Percentiles rank a stretch among this genome's conserved stretches.
Evolutionary conservation across 1,284 basidiomycete genomes (phyloP).

Genomic region (Ceratobasidium sp.): DNA sequence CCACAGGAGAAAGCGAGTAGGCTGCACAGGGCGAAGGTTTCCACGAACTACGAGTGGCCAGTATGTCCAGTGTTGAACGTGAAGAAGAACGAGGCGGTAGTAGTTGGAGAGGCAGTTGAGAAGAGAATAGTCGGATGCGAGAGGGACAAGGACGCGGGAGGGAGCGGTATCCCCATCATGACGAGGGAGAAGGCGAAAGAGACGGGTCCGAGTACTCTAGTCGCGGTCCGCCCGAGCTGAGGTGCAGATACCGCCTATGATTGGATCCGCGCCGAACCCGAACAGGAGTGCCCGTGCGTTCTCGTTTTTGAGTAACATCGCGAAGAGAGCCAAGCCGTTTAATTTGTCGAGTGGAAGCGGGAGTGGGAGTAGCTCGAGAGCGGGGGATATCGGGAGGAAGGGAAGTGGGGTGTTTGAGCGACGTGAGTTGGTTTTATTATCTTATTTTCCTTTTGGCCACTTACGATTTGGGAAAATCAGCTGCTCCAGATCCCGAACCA

Average conservation of each 20-base stretch:
- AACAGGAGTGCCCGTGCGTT: slow-evolving; percentile 10
- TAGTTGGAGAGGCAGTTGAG: neutral
- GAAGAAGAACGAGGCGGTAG: slow-evolving; percentile 17
- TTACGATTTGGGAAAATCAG: neutral
- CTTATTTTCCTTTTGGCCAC: neutral
- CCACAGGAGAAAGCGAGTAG: slow-evolving; percentile 13
- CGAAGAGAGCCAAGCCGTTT: slow-evolving; percentile 15
- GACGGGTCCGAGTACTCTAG: slow-evolving; percentile 10
- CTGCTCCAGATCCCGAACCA: slow-evolving; percentile 11
- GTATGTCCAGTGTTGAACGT: slow-evolving; percentile 28
- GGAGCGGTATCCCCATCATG: neutral
- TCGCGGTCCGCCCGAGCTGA: neutral
- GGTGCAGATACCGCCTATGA: neutral
- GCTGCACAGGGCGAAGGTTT: slow-evolving; percentile 18
- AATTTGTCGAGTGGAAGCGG: neutral
- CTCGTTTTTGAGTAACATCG: slow-evolving; percentile 21
- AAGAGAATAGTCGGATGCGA: neutral
- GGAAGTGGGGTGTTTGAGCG: neutral
- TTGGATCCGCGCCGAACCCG: neutral
- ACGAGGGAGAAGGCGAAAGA: neutral
- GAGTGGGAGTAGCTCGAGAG: neutral
- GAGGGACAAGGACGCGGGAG: neutral
- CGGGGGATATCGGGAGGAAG: neutral
- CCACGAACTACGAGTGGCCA: neutral
- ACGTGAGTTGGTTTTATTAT: neutral